phyloP scores from a whole-genome alignment of 2,329 filamentous ascomycete species.

The Pyrenochaeta sp. region DNA sequence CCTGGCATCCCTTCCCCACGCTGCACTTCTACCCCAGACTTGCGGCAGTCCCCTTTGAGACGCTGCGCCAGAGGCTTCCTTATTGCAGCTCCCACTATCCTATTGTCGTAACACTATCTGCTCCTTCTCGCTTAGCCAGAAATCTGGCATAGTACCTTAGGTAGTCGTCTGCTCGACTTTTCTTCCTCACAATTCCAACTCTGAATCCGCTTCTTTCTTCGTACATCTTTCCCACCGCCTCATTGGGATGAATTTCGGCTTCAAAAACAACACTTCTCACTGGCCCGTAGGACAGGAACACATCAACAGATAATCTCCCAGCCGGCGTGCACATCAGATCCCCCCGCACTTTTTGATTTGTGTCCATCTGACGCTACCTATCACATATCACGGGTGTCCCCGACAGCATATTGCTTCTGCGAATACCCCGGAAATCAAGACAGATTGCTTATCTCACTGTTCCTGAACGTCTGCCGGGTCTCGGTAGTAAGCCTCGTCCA shows the following conservation, averaged over 20 bases:
- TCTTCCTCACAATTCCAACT: constrained; percentile 8
- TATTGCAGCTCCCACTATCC: constrained; percentile 19
- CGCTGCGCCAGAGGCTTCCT: constrained; percentile 20
- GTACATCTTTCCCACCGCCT: not conserved
- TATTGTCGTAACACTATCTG: constrained; percentile 23
- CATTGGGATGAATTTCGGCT: constrained; percentile 50
- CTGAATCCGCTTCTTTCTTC: constrained; percentile 1
- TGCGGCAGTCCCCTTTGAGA: constrained; percentile 16
- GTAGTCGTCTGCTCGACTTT: constrained; percentile 14
- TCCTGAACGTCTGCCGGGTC: constrained; percentile 26
- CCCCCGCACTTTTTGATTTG: constrained; percentile 27
- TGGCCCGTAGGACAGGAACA: constrained; percentile 57
- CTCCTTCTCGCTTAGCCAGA: constrained; percentile 18
- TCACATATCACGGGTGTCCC: constrained; percentile 25
- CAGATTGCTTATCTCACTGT: constrained; percentile 37
- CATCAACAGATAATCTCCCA: constrained; percentile 53
- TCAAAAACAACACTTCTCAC: constrained; percentile 51
- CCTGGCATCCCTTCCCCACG: constrained; percentile 34
- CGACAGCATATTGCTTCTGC: constrained; percentile 35
- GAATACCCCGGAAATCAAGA: constrained; percentile 25
- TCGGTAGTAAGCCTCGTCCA: constrained; percentile 38
- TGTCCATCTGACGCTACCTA: constrained; percentile 2
- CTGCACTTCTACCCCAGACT: constrained; percentile 41
- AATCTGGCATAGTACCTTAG: constrained; percentile 17
- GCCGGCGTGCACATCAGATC: constrained; percentile 12